Conservation (phyloP, 2,329 filamentous ascomycete species). For the Talaromyces pinophilus region DNA sequence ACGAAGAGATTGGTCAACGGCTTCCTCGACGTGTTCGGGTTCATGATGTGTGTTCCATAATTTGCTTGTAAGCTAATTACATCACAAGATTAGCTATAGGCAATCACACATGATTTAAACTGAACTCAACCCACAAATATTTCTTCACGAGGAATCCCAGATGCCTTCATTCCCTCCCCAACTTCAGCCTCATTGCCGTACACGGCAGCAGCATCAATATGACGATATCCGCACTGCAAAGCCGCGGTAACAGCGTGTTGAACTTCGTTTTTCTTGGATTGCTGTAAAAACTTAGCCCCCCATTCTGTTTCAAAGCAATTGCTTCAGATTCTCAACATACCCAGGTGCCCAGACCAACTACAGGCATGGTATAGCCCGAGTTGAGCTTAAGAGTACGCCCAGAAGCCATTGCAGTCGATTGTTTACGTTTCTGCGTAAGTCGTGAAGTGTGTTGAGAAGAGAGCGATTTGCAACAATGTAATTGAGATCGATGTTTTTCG, state of each 20-base stretch:
- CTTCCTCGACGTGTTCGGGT: slow-evolving; percentile 52
- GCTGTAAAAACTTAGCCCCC: neutral
- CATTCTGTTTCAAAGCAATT: neutral
- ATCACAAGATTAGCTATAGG: slow-evolving; percentile 36
- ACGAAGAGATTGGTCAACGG: slow-evolving; percentile 51
- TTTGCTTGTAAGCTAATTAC: slow-evolving; percentile 55
- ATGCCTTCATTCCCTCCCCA: neutral
- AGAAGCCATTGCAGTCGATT: neutral
- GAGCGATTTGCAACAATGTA: neutral
- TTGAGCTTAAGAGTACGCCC: neutral
- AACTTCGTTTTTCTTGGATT: neutral
- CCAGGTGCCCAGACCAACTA: neutral
- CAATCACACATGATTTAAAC: too few relatives aligned
- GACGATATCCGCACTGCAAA: neutral
- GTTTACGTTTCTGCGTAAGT: neutral
- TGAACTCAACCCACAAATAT: neutral
- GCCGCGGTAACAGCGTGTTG: neutral
- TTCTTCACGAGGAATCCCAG: neutral
- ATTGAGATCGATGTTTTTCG: neutral
- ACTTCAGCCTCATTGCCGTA: neutral
- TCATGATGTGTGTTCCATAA: slow-evolving; percentile 60
- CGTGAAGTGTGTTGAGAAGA: neutral
- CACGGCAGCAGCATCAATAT: neutral
- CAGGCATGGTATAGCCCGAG: neutral
- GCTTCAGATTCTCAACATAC: neutral